These are phyloP conservation scores for Raffaelea albimanens DNA, from an alignment of 2,329 filamentous ascomycete genomes.

Conservation along the genomic window DNA sequence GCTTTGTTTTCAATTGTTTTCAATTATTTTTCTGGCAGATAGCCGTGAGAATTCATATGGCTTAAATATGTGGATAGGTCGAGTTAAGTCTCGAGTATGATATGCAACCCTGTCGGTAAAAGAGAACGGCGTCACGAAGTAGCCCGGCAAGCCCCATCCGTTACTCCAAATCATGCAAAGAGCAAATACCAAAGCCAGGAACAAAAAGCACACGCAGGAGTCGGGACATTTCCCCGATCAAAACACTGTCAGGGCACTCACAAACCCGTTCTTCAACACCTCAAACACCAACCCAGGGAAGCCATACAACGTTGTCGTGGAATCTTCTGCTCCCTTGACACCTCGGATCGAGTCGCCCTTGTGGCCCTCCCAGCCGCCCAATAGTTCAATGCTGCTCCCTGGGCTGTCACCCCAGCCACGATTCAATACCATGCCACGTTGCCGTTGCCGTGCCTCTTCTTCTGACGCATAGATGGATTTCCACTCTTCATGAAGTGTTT, in stretches of 20 bases:
- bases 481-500: conserved; percentile 60
- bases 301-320: conserved; percentile 76
- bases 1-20: no score
- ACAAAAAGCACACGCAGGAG: no score
- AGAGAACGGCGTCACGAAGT: no score
- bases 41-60: no score
- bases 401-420: conserved; percentile 87
- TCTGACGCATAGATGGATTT: conserved; percentile 51
- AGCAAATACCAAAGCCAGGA: no score
- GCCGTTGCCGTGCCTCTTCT: conserved; percentile 39
- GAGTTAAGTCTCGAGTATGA: no score
- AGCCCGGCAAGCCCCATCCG: no score
- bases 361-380: conserved; percentile 80
- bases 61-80: no score
- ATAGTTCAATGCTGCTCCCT: conserved; percentile 76
- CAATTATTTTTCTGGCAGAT: no score
- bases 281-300: conserved; percentile 94
- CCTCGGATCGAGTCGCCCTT: conserved; percentile 26
- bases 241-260: conserved; percentile 85
- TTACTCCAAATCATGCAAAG: no score
- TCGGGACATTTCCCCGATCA: no score
- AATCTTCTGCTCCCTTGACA: conserved; percentile 45
- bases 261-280: conserved; percentile 82
- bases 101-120: no score
- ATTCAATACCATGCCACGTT: conserved; percentile 79